Base-by-base conservation (phyloP, 108 stramenopile species). In the Licmophora abbreviata region DNA sequence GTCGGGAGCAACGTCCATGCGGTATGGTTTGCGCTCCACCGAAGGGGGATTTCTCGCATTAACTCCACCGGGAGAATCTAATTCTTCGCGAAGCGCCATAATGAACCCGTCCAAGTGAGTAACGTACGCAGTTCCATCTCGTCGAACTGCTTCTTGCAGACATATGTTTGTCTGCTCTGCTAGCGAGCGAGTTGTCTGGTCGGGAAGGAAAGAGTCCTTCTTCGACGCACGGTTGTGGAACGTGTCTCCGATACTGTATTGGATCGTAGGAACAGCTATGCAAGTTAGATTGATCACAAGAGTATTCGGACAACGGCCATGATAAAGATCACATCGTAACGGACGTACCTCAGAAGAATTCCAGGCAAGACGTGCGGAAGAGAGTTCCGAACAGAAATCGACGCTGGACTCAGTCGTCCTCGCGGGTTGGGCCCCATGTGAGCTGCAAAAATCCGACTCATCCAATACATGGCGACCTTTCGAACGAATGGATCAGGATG, bases 381-480 rank as follows among this genome's bases (percentile, higher is more conserved):
- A 2, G 89, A 66, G 52, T 87, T 87, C 7, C 89, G 66, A 44
- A 91, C 85, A 11, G 81, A 83, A 33, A 81, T 74, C 3, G 81
- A 76, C 0, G 83, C 83, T 6, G 78, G 83, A 50, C 69, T 77
- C 32, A 74, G 35, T 30, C 64, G 45, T 15, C 17, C 55, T 26
- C 57, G 2, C 23, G 47, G 41, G 24, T 24, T 54, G 24, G 21
- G 48, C 44, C 62, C 62, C 56, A 87, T 85, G 71, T 92, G 83
- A 21, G 83, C 85, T 44, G 87, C 77, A 52, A 92, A 80, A 46
- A 92, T 92, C 12, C 83, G 73, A 28, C 66, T 76, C 74, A 88
- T 85, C 85, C 90, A 92, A 44, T 84, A 86, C 85, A 92, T 87
- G 48, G 90, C 90, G 6, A 92, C 85, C 64, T 92, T 92, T 38